Percentiles rank a stretch among this genome's conserved stretches.
These are phyloP conservation scores for Margaritispora aquatica DNA, from an alignment of 495 filamentous ascomycete genomes.

Conservation along the genomic window DNA sequence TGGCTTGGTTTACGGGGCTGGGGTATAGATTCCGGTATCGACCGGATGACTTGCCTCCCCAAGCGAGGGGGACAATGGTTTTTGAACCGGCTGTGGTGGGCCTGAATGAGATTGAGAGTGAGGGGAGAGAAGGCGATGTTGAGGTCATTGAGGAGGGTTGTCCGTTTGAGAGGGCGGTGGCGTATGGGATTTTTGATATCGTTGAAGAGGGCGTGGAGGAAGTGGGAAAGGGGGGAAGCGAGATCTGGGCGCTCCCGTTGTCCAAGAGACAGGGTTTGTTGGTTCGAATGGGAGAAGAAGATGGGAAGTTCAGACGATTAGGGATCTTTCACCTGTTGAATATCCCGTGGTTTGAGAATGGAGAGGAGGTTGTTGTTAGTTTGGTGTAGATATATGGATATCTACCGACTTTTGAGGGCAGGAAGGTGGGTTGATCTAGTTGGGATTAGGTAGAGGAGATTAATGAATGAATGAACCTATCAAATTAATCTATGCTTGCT, in stretches of 20 bases:
- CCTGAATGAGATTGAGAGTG: not conserved
- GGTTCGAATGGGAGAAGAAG: not conserved
- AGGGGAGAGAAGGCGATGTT: not conserved
- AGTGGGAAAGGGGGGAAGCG: too few relatives aligned
- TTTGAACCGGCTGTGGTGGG: not conserved
- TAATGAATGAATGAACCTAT: too few relatives aligned
- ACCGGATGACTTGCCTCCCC: slow-evolving; percentile 2
- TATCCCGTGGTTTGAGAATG: not conserved
- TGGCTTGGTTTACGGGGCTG: not conserved
- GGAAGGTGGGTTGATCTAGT: too few relatives aligned
- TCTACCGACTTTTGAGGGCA: too few relatives aligned
- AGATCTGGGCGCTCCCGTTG: not conserved
- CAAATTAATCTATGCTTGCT: too few relatives aligned
- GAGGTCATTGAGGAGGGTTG: not conserved
- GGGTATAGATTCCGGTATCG: not conserved
- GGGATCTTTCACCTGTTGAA: slow-evolving; percentile 5
- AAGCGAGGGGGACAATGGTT: not conserved
- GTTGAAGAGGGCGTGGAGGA: not conserved
- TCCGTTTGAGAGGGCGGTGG: not conserved
- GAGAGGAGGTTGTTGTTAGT: not conserved
- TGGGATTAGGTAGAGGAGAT: too few relatives aligned
- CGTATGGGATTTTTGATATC: slow-evolving; percentile 3
- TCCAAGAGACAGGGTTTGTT: not conserved
- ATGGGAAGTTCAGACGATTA: not conserved
- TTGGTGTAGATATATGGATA: not conserved